Evolutionary conservation across 169 alveolate species (phyloP).

Genomic region (Plasmodium gonderi): DNA sequence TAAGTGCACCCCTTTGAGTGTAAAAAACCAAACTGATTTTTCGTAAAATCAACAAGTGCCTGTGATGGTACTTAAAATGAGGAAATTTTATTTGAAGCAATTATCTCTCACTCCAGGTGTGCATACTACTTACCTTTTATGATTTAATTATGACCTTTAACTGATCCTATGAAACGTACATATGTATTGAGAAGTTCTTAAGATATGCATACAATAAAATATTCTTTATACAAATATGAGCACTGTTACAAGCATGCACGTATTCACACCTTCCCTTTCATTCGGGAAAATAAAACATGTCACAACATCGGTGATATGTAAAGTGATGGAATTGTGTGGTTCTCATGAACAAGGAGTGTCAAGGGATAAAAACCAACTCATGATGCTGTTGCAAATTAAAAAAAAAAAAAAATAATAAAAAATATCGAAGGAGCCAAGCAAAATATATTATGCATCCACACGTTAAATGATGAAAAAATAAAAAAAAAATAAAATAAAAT

Average conservation of each 20-base stretch:
- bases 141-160: no score
- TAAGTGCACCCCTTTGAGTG: background rate
- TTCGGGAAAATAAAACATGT: background rate
- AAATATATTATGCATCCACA: no score
- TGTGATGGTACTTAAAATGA: background rate
- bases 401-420: constrained; percentile 1
- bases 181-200: no score
- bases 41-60: background rate
- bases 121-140: no score
- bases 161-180: no score
- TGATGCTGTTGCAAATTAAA: no score
- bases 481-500: background rate
- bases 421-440: no score
- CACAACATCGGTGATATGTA: background rate
- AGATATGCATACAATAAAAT: no score
- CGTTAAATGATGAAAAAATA: background rate
- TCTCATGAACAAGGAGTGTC: background rate
- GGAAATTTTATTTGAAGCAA: no score
- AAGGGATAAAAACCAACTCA: background rate
- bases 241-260: no score
- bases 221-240: no score
- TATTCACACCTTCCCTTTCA: background rate
- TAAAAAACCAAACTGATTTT: background rate
- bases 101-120: no score
- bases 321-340: background rate